Evolutionary conservation across 2,329 filamentous ascomycete genomes (phyloP).

Genomic region (Teratosphaeria nubilosa): DNA sequence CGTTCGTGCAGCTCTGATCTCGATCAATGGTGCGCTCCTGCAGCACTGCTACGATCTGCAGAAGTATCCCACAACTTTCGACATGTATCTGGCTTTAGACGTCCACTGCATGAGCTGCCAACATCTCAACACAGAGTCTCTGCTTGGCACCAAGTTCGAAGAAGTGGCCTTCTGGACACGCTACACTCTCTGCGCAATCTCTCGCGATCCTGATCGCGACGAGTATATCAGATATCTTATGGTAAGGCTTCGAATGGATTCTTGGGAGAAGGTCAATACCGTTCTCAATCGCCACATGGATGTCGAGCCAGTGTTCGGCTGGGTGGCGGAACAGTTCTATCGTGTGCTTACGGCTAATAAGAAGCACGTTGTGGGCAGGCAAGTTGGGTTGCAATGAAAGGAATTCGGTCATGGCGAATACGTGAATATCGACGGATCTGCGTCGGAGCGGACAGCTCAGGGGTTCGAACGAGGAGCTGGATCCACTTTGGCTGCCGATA

Average conservation of each 20-base stretch:
- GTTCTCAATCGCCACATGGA: slow-evolving; percentile 5
- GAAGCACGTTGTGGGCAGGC: not conserved
- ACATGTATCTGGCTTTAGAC: slow-evolving; percentile 7
- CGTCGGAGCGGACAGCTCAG: too few species aligned
- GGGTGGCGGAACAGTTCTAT: not conserved
- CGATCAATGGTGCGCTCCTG: slow-evolving; percentile 6
- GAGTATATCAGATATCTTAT: slow-evolving; percentile 2
- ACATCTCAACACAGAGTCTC: slow-evolving; percentile 8
- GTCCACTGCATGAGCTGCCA: slow-evolving; percentile 11
- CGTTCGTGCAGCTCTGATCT: slow-evolving; percentile 12
- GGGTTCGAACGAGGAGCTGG: not conserved
- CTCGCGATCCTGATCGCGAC: slow-evolving; percentile 10
- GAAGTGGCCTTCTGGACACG: slow-evolving; percentile 13
- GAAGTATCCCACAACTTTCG: slow-evolving; percentile 1
- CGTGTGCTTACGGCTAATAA: not conserved
- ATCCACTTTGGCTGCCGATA: not conserved
- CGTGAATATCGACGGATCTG: too few species aligned
- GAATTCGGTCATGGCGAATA: too few species aligned
- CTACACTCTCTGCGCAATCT: slow-evolving; percentile 12
- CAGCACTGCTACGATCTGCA: slow-evolving; percentile 3
- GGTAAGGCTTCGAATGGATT: not conserved
- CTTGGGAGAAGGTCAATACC: slow-evolving; percentile 3
- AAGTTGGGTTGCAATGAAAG: too few species aligned
- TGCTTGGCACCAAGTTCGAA: slow-evolving; percentile 15
- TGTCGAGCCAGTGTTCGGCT: slow-evolving; percentile 1